Base-by-base conservation (phyloP, 202 grass and related monocot species). In the Panicum virgatum region DNA sequence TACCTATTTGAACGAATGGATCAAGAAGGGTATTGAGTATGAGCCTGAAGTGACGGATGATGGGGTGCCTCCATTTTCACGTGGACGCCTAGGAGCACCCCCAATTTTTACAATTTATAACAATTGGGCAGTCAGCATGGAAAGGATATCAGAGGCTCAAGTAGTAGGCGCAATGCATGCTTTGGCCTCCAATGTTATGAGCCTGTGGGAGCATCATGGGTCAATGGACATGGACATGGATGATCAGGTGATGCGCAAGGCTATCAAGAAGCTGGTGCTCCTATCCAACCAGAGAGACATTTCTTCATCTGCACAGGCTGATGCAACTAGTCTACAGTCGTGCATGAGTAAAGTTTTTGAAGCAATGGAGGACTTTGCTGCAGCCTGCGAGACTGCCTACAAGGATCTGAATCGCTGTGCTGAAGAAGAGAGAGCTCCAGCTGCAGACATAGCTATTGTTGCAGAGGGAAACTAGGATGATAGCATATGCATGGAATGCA, bases 1-100 rank as follows among this genome's bases (percentile, higher is more conserved):
- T 32, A 74, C 81, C 77, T 77, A 77, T 61, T 51, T 94, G n/a
- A 97, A 94, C 32, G 82, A 73, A 1, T 97, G 94, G 94, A 82
- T 97, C 2, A 84, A 75, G 69, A 90, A 48, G n/a, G 94, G 89
- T 32, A 56, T 97, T 34, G 65, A 88, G 45, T 90, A 91, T 54
- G 76, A 82, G n/a, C 89, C 87, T 5, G 91, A 97, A 83, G 86
- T 86, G 18, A 94, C 87, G 8, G 89, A 90, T 46, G 94, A 94
- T 43, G 91, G 89, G 20, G 53, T 51, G n/a, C 67, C 80, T 45
- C 94, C 91, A 0, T 97, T 92, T 23, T 94, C 94, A 43, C 91
- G 87, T 3, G 79, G 87, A 36, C 72, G 81, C 46, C 66, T 97
- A 84, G 94, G 94, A 51, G 87, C 88, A 40, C 72, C 94, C 44